Evolutionary conservation across 179 eudicot genomes (phyloP).

Genomic region (Beta corolliflora): DNA sequence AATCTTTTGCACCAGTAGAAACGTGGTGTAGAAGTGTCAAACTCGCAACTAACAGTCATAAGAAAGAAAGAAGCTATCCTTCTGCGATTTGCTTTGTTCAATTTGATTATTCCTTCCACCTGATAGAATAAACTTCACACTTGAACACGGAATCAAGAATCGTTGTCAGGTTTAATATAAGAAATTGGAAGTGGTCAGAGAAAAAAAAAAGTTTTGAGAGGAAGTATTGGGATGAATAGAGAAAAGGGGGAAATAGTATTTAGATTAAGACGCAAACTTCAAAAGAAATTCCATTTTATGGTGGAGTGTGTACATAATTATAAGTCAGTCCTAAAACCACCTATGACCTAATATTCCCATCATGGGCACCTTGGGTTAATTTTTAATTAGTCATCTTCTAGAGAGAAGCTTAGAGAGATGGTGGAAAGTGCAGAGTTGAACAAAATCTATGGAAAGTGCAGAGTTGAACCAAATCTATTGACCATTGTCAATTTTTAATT

Average conservation of each 20-base stretch:
- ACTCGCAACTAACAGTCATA: background rate
- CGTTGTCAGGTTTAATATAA: background rate
- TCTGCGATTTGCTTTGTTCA: background rate
- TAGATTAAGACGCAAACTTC: background rate
- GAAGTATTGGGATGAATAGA: background rate
- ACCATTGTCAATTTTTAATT: no score
- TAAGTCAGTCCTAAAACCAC: background rate
- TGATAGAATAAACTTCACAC: background rate
- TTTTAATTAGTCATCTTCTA: no score
- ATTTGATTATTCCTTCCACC: background rate
- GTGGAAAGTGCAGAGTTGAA: no score
- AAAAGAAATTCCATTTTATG: background rate
- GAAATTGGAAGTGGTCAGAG: background rate
- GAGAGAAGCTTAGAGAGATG: no score
- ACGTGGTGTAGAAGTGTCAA: background rate
- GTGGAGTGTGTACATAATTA: background rate
- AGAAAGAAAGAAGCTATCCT: background rate
- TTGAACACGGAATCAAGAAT: background rate
- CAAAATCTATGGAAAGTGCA: no score
- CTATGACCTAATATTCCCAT: background rate
- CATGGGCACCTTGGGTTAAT: no score
- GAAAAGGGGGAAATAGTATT: background rate
- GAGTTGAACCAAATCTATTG: no score
- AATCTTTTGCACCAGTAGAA: background rate
- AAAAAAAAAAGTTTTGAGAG: background rate